Evolutionary conservation across 2,329 filamentous ascomycete species (phyloP), one percentile per base, ranked within the genome.

Genomic region (Didymella arachidicola): DNA sequence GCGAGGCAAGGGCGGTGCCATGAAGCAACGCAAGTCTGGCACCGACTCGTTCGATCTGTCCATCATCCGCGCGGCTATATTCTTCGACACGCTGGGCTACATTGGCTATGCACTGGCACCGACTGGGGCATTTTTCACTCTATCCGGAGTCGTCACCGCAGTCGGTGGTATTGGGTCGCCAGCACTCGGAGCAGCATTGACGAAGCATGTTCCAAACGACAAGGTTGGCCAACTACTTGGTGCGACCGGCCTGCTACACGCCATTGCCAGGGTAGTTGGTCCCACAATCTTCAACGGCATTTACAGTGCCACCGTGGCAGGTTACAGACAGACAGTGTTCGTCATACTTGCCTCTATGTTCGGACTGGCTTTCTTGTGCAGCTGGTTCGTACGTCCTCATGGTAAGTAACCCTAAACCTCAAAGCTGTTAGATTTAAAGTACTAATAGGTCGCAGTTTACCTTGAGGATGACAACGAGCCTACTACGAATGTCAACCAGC

Each of bases 191-290:
- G 89, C 91, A 1, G 86, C 90, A 0, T 80, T 97, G 49, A 97
- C 93, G 19, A 98, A 97, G 74, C 95, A 98, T 75, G 89, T 98
- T 0, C 92, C 93, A 0, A 83, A 87, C 0, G 90, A 95, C 63
- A 86, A 86, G 45, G 89, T 95, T 0, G 95, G 95, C 0, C 88
- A 95, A 74, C 81, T 98, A n/a, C 84, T 99, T 0, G 95, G 95
- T 22, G 93, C 93, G 1, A 89, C 89, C 16, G 95, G 94, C 0
- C 81, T 98, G 61, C 78, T 98, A 57, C 94, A 98, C 77, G 90
- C 92, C 1, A 78, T 97, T 34, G 86, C 91, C 3, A 83, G 93
- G 61, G 87, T 98, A 2, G 74, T 96, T 12, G 88, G 90, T 0
- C 95, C 95, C 0, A 84, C 92, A 0, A 72, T 94, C 1, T 96